Base-by-base conservation (phyloP, 306 rosid species). In the Trifolium pratense region DNA sequence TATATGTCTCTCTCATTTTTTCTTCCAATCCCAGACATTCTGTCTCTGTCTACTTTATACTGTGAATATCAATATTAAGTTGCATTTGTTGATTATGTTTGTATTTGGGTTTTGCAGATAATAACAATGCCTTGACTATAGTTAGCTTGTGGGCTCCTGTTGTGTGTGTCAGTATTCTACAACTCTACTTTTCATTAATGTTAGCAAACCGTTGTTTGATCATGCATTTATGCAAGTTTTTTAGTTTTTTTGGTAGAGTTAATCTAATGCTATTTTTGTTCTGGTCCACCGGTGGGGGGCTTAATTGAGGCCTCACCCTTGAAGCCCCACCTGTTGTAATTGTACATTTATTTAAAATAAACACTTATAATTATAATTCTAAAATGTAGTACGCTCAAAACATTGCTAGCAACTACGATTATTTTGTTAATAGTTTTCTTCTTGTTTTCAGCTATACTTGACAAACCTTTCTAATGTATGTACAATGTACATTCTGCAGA, bases 101-200 rank as follows among this genome's bases (percentile, higher is more conserved):
- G 48, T 37, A 39, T 79, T 29, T 56, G 59, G 61, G 65, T 82
- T 81, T 80, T 81, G 85, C 96, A 94, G 98, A 83, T 1, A 94
- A 94, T 84, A 70, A 91, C 62, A 91, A 94, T 75, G 78, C 55
- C 62, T 84, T 89, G 67, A 94, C 99, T 13, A 7, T 94, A 36
- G 88, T 74, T 68, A 85, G 93, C 88, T 79, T 94, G 58, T 94
- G 99, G 99, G 87, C 95, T 81, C 99, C 99, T 80, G 97, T 94
- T 75, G 84, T 91, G 79, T 96, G 96, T 74, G 99, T 94, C 84
- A 91, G 99, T 89, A 76, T 75, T 81, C 66, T 53, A 42, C 40
- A 39, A 67, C 75, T 73, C 66, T 45, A 74, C 71, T 77, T 70
- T 11, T 53, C 11, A 37, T 21, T 76, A 46, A 56, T 70, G 1